Base-by-base conservation (phyloP, 1,284 basidiomycete species). In the Papiliotrema flavescens region DNA sequence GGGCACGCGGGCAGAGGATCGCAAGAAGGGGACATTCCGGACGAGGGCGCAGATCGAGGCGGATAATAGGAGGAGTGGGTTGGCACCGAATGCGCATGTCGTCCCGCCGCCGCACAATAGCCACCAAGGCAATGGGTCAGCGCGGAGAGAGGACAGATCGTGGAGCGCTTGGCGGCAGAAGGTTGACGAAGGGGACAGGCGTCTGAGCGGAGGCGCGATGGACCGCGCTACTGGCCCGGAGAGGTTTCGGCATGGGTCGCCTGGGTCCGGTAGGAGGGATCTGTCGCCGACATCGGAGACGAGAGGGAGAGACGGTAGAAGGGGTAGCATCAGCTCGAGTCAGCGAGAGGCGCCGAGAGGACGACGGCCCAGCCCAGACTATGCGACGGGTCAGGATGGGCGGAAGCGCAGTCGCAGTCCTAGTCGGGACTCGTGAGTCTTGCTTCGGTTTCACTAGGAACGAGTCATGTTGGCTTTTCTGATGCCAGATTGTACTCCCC, bases 311-410 rank as follows among this genome's bases (percentile, higher is more conserved):
- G 28, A 3, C 4, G 28, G 44, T 28, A 48, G 28, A n/a, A n/a
- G n/a, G n/a, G n/a, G n/a, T 5, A 32, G 28, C 28, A 6, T 32
- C 6, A 32, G 28, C 28, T 32, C 28, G 28, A 32, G 28, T 32
- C 48, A 44, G 41, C 26, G 45, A 50, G 14, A 55, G 40, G 40
- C n/a, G 42, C 52, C n/a, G 23, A 43, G 55, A 24, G 52, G 54
- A 35, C 39, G 62, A 24, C 52, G 66, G 37, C 57, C 49, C 1
- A 68, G 66, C 59, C 66, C 66, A 2, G 66, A 65, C 37, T 69
- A 69, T 55, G 63, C 60, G 11, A 52, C 60, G 13, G 65, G 62
- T 32, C 8, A 49, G 55, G n/a, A 5, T 20, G 19, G 40, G 35
- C 19, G 49, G 15, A 14, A 20, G 4, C 23, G 49, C 19, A 44